phyloP scores from a whole-genome alignment of 306 rosid species.

The Bauhinia variegata region DNA sequence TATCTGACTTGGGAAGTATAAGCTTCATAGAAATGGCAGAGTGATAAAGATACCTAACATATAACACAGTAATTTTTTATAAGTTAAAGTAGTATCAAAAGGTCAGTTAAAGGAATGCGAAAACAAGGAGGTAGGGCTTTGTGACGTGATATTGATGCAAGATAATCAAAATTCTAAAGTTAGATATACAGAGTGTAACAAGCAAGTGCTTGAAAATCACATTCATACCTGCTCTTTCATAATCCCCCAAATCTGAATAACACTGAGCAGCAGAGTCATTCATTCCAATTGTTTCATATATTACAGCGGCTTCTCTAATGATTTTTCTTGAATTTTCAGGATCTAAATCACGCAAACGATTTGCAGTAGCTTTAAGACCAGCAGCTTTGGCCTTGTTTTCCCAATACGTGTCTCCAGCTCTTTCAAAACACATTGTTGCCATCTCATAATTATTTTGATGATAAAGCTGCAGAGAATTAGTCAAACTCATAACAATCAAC shows the following conservation, averaged over 20 bases:
- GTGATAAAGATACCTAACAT: no score
- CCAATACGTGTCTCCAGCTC: slow-evolving; percentile 73
- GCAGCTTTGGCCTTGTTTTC: slow-evolving; percentile 72
- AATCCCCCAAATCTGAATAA: slow-evolving; percentile 66
- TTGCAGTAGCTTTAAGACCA: slow-evolving; percentile 64
- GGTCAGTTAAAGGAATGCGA: no score
- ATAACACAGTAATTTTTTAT: no score
- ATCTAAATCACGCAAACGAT: slow-evolving; percentile 45
- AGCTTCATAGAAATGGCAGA: no score
- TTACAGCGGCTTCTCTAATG: slow-evolving; percentile 77
- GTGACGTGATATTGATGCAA: no score
- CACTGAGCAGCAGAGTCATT: slow-evolving; percentile 68
- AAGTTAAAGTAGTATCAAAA: no score
- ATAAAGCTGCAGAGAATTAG: slow-evolving; percentile 52
- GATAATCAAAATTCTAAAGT: no score
- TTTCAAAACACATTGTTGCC: slow-evolving; percentile 83
- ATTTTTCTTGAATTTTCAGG: slow-evolving; percentile 54
- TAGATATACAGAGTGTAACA: no score
- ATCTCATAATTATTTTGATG: slow-evolving; percentile 63
- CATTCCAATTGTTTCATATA: slow-evolving; percentile 67
- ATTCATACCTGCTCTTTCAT: slow-evolving; percentile 68
- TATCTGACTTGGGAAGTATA: no score
- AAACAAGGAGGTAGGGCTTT: no score
- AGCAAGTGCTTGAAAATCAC: neutral
- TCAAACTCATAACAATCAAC: no score